These are phyloP conservation scores for Cordyceps pruinosa DNA, from an alignment of 2,329 filamentous ascomycete genomes.

Conservation along the genomic window DNA sequence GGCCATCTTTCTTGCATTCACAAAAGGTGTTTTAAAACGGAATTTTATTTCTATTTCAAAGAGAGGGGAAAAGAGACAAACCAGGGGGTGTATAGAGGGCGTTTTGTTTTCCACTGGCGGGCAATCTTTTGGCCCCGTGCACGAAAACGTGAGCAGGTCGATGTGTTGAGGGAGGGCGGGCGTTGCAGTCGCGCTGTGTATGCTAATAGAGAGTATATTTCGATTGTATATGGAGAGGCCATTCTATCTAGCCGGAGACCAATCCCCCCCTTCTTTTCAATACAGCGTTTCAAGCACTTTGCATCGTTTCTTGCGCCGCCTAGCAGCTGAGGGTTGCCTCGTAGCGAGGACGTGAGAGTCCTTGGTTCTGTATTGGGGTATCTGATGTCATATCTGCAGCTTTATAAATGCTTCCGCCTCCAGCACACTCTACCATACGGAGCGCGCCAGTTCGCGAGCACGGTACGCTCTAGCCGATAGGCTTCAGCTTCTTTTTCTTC, in stretches of 20 bases:
- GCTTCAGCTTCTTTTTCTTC: constrained; percentile 66
- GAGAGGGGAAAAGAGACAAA: neutral
- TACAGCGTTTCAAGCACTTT: neutral
- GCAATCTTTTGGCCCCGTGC: neutral
- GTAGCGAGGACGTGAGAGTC: neutral
- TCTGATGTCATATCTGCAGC: neutral
- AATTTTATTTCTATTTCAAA: neutral
- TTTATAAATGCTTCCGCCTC: neutral
- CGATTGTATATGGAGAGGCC: constrained; percentile 9
- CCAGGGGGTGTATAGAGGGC: neutral
- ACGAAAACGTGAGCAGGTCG: neutral
- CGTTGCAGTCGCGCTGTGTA: neutral
- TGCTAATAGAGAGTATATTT: constrained; percentile 6
- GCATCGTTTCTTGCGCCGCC: neutral
- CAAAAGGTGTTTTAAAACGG: constrained; percentile 11
- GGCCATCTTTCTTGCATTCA: constrained; percentile 7
- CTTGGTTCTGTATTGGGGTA: constrained; percentile 3
- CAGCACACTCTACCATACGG: neutral
- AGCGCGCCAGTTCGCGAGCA: neutral
- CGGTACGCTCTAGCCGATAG: constrained; percentile 41
- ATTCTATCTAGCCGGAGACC: constrained; percentile 6
- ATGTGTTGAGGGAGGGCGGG: neutral
- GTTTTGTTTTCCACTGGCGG: constrained; percentile 2
- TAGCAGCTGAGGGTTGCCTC: neutral
- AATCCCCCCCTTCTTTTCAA: neutral